A percentile compares a stretch with the other conserved stretches of the same genome.
Evolutionary conservation across 495 filamentous ascomycete species (phyloP).

Genomic region (Hypoxylon trugodes): DNA sequence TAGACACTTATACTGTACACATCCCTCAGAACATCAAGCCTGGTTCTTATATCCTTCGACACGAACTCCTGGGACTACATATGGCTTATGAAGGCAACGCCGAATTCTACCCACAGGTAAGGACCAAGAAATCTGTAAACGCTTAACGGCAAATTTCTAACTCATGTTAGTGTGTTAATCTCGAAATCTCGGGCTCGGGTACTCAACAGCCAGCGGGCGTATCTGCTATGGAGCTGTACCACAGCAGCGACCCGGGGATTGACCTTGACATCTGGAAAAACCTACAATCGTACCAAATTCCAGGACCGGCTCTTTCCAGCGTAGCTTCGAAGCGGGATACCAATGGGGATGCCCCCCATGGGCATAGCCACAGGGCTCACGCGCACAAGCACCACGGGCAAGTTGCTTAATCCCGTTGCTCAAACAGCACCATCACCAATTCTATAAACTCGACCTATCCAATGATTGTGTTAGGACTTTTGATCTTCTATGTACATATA

Average conservation of each 20-base stretch:
- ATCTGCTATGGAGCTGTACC: conserved; percentile 46
- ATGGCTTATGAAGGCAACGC: conserved; percentile 62
- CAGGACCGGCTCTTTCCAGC: conserved; percentile 17
- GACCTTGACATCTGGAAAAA: conserved; percentile 43
- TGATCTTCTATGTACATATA: too few relatives aligned
- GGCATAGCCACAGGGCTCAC: not conserved
- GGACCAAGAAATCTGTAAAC: conserved; percentile 22
- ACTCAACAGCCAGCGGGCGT: conserved; percentile 47
- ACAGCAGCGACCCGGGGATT: conserved; percentile 47
- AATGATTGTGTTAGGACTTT: too few relatives aligned
- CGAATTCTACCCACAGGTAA: conserved; percentile 73
- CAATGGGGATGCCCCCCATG: not conserved
- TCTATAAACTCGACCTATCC: too few relatives aligned
- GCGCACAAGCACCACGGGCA: conserved; percentile 8
- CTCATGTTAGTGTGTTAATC: conserved; percentile 33
- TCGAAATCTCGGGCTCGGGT: conserved; percentile 68
- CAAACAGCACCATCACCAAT: too few relatives aligned
- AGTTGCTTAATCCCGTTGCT: not conserved
- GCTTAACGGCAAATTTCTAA: not conserved
- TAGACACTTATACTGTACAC: conserved; percentile 69
- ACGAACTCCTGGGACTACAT: conserved; percentile 79
- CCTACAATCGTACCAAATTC: conserved; percentile 30
- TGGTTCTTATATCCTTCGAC: conserved; percentile 76
- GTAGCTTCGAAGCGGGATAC: conserved; percentile 7
- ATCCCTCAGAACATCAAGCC: conserved; percentile 66